A percentile compares a stretch with the other conserved stretches of the same genome.
These are phyloP conservation scores for Endogone sp. DNA, from an alignment of 192 early-diverging fungal species.

Conservation along the genomic window DNA sequence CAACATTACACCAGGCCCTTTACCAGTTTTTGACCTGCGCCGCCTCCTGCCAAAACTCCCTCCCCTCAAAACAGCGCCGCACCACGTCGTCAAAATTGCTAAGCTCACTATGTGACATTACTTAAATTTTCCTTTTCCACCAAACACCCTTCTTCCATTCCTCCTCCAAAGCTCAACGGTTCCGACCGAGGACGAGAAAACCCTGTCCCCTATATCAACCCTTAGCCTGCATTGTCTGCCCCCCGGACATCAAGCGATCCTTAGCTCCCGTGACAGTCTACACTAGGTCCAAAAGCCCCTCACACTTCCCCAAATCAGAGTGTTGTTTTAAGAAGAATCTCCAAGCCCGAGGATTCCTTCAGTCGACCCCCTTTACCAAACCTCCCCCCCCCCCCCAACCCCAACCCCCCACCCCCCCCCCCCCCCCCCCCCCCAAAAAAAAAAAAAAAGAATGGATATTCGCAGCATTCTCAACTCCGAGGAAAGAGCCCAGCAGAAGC, in stretches of 20 bases:
- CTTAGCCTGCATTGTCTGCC: neutral
- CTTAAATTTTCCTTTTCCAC: neutral
- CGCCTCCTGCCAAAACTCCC: neutral
- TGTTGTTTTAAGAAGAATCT: neutral
- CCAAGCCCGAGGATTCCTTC: neutral
- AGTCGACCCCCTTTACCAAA: neutral
- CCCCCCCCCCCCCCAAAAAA: too few relatives aligned
- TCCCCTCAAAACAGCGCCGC: neutral
- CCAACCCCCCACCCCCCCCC: too few relatives aligned
- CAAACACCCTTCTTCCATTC: neutral
- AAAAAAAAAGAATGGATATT: neutral
- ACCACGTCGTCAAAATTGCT: neutral
- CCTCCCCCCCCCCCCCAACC: too few relatives aligned
- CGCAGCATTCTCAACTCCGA: neutral
- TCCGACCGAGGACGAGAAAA: neutral
- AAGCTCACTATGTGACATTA: neutral
- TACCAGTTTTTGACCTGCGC: neutral
- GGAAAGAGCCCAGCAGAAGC: neutral
- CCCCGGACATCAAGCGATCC: neutral
- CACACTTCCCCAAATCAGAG: neutral
- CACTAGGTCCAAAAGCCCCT: neutral
- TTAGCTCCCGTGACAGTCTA: neutral
- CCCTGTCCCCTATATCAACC: neutral
- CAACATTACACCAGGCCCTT: too few relatives aligned
- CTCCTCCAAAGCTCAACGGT: neutral